Evolutionary conservation across 2,329 filamentous ascomycete genomes (phyloP), one percentile per base, ranked within the genome.

Genomic region (Fonsecaea multimorphosa): DNA sequence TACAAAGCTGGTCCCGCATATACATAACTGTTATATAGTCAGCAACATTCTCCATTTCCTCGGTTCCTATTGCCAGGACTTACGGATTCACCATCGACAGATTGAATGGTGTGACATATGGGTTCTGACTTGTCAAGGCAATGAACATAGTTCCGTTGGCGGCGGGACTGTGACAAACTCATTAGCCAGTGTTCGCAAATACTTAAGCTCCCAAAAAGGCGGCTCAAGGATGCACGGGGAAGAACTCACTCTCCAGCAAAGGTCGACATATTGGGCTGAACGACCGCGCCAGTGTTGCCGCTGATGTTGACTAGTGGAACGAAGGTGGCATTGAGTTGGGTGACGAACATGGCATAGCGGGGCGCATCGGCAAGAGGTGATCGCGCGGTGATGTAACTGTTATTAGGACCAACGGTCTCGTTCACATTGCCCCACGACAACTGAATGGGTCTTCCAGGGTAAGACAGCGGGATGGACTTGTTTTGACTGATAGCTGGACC

Each of bases 101-200:
- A 74, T 95, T 95, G 77, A 91, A 94, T 0, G 91, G 89, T 7
- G 91, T 93, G 2, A 93, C 83, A 67, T 82, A 87, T 0, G 88
- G 70, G 69, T 93, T 84, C 0, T 76, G 74, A 72, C 94, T 91
- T 0, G 91, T 94, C 11, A 96, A 74, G 0, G 87, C 89, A 54
- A 96, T 79, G 74, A 94, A 95, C 78, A 93, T 90, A 3, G 92
- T 95, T 0, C 86, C 89, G 70, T 95, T 95, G 58, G 91, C 82
- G 1, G 86, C 85, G 0, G 88, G 88, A 62, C 44, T 49, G 44
- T 8, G 24, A 11, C 38, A 40, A 12, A 14, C 1, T 4, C 4
- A 3, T 49, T 49, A 49, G 44, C 8, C 3, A 1, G 3, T 12
- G 19, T 3, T 49, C 44, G 11, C 9, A 49, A 9, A 11, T 5